Conservation (phyloP, 768 basidiomycete genomes). For the Lentinus tigrinus region DNA sequence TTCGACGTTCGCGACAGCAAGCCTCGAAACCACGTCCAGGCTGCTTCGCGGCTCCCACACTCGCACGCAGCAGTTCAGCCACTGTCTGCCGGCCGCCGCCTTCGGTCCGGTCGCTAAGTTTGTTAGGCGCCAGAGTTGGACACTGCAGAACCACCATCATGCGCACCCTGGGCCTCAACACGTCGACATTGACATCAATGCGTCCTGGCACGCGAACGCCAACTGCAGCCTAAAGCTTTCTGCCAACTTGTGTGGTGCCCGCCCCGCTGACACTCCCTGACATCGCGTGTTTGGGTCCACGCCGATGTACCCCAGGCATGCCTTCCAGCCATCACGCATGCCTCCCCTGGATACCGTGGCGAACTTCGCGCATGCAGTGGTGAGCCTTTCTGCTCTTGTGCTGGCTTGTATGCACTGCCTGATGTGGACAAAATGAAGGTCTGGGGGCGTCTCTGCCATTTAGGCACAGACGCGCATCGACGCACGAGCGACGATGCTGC, state of each 20-base stretch:
- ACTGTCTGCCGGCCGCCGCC: neutral
- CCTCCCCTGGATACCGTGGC: too few species aligned
- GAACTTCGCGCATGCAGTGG: too few species aligned
- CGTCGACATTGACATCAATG: neutral
- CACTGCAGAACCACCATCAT: too few species aligned
- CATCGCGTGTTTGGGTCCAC: neutral
- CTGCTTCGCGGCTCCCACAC: neutral
- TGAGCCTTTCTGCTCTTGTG: too few species aligned
- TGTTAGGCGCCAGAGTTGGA: too few species aligned
- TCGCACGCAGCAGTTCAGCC: neutral
- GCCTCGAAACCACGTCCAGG: neutral
- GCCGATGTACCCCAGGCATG: neutral
- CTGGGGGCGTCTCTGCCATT: too few species aligned
- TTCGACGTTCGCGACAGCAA: neutral
- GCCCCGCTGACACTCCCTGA: neutral
- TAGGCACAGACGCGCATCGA: too few species aligned
- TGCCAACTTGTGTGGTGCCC: constrained; percentile 17
- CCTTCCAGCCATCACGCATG: neutral
- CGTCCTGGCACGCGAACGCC: neutral
- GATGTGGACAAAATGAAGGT: too few species aligned
- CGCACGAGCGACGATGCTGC: too few species aligned
- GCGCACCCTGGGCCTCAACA: neutral
- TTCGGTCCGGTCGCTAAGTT: neutral
- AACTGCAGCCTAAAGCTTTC: constrained; percentile 13
- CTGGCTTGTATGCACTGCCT: too few species aligned